These are phyloP conservation scores for Epichloe hybrida DNA, from an alignment of 2,329 filamentous ascomycete species.

Conservation along the genomic window DNA sequence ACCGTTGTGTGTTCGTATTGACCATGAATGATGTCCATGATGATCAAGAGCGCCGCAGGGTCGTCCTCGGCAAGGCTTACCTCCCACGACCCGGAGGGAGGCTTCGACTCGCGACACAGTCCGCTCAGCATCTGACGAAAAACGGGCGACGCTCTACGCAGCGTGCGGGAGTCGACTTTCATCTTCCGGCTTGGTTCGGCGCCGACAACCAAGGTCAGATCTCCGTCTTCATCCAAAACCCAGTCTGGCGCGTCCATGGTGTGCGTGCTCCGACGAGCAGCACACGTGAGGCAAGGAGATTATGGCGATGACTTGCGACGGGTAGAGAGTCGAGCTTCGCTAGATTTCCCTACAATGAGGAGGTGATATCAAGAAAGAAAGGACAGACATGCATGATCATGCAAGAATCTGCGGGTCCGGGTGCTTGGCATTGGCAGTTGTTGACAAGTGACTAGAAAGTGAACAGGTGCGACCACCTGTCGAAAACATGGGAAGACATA, in stretches of 20 bases:
- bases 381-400: too few relatives aligned
- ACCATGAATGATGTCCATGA: constrained; percentile 3
- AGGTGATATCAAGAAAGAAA: too few relatives aligned
- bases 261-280: neutral
- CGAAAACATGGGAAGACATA: too few relatives aligned
- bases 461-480: too few relatives aligned
- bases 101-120: constrained; percentile 2
- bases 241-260: neutral
- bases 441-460: too few relatives aligned
- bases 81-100: neutral
- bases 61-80: constrained; percentile 4
- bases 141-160: neutral
- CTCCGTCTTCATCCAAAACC: neutral
- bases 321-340: too few relatives aligned
- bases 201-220: neutral
- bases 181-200: neutral
- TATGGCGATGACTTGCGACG: too few relatives aligned
- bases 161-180: neutral
- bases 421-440: too few relatives aligned
- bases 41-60: neutral
- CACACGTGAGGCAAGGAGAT: too few relatives aligned
- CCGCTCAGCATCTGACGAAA: constrained; percentile 6
- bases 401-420: too few relatives aligned
- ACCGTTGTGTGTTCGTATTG: neutral
- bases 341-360: too few relatives aligned